Base-by-base conservation (phyloP, 2,329 filamentous ascomycete species). In the Keithomyces neogunnii region DNA sequence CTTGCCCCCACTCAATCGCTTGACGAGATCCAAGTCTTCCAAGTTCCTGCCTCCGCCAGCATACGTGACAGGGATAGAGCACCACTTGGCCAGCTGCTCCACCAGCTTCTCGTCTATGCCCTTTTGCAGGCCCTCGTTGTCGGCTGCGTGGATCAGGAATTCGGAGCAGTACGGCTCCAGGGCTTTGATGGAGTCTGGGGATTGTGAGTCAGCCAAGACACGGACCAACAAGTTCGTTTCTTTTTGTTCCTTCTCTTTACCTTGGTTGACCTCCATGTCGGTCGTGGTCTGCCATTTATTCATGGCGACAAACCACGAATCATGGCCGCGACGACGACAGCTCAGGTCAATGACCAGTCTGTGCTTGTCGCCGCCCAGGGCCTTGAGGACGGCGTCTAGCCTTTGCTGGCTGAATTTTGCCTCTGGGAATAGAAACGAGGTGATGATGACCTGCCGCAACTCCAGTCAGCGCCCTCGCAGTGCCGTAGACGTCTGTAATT, bases 241-340 rank as follows among this genome's bases (percentile, higher is more conserved):
- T 7, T 19, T 40, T 13, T 5, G 26, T 30, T 26, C 11, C 31
- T n/a, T 7, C 26, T 59, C 10, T 68, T 55, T 71, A 91, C 92
- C 88, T 76, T 88, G 76, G 56, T 85, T 92, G 57, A 99, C 83
- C 66, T 96, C 89, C 84, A 96, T 95, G 62, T 96, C 89, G 1
- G 93, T 97, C 51, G 97, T 85, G 1, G 89, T 96, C 75, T 97
- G 93, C 93, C 93, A 99, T 68, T 95, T 95, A 69, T 99, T 89
- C 86, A 95, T 99, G 51, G 93, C 92, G n/a, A 99, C 93, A 62
- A 88, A 90, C 93, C 93, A 99, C 39, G 74, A 85, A 51, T 85
- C 75, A 3, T 76, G 73, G 38, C 78, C 86, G 54, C 84, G 85
- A 53, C 84, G 78, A 48, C 93, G 83, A 66, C 93, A 99, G 69